A percentile compares a stretch with the other conserved stretches of the same genome.
phyloP scores from a whole-genome alignment of 1,284 basidiomycete species.

The Malassezia yamatoensis region DNA sequence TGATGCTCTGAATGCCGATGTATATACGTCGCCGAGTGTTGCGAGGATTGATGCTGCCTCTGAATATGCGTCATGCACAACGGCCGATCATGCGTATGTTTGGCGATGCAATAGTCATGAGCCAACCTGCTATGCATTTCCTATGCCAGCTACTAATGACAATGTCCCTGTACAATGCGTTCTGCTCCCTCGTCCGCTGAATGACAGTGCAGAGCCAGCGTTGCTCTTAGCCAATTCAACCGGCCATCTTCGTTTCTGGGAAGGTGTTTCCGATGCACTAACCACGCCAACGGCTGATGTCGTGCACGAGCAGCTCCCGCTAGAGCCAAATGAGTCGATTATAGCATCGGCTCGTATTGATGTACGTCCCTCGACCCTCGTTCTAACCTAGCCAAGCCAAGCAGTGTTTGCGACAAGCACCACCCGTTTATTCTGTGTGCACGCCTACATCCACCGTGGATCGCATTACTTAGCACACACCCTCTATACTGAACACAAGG shows the following conservation, averaged over 20 bases:
- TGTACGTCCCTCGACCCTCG: not conserved
- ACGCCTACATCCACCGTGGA: constrained; percentile 9
- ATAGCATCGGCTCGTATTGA: constrained; percentile 10
- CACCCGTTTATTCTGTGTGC: constrained; percentile 10
- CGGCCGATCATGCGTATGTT: not conserved
- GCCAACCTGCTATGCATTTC: constrained; percentile 10
- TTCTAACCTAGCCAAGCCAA: constrained; percentile 4
- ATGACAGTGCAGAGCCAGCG: constrained; percentile 13
- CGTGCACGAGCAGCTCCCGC: not conserved
- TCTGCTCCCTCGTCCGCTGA: constrained; percentile 14
- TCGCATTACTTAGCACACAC: not conserved
- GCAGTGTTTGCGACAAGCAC: constrained; percentile 8
- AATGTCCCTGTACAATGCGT: not conserved
- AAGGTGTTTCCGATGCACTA: constrained; percentile 13
- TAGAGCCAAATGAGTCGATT: constrained; percentile 3
- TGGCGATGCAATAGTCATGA: constrained; percentile 8
- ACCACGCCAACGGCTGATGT: not conserved
- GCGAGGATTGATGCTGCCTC: constrained; percentile 14
- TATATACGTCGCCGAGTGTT: constrained; percentile 4
- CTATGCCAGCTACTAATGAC: not conserved
- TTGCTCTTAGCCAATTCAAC: constrained; percentile 4
- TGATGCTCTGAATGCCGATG: constrained; percentile 7
- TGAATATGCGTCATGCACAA: constrained; percentile 13
- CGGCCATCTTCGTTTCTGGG: constrained; percentile 12
- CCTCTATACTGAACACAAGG: constrained; percentile 28